phyloP scores from a whole-genome alignment of 371 early-diverging fungal genomes.

The Mortierella sp. region DNA sequence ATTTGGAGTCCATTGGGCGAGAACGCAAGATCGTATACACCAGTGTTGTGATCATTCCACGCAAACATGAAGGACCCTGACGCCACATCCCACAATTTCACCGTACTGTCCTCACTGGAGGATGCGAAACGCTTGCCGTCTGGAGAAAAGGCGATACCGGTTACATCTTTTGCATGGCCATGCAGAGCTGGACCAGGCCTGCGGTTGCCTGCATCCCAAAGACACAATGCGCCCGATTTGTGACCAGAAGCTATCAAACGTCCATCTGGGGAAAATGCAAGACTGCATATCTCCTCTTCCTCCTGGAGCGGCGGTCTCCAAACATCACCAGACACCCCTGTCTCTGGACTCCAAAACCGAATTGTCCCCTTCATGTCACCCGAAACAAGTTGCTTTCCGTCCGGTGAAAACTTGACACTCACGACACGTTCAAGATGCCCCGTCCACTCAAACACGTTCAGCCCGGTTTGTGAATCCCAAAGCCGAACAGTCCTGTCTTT shows the following conservation, averaged over 20 bases:
- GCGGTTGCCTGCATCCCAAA: background rate
- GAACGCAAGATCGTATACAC: background rate
- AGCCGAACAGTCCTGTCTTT: background rate
- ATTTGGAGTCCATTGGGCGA: background rate
- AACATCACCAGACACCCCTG: background rate
- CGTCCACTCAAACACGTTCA: background rate
- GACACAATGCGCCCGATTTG: background rate
- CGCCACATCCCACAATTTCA: background rate
- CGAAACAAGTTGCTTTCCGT: background rate
- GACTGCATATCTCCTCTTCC: background rate
- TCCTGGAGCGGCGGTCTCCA: background rate
- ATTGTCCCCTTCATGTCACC: background rate
- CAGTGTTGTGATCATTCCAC: background rate
- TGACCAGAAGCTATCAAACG: background rate
- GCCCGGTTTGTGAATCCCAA: background rate
- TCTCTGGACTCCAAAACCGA: background rate
- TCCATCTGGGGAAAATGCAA: background rate
- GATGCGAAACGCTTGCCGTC: background rate
- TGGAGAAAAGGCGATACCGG: background rate
- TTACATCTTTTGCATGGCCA: background rate
- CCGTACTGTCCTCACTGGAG: background rate
- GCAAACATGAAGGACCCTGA: background rate
- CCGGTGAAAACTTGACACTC: background rate
- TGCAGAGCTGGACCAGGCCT: background rate
- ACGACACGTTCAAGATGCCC: background rate